phyloP scores from a whole-genome alignment of 2,329 filamentous ascomycete species.

The Aspergillus sp. region DNA sequence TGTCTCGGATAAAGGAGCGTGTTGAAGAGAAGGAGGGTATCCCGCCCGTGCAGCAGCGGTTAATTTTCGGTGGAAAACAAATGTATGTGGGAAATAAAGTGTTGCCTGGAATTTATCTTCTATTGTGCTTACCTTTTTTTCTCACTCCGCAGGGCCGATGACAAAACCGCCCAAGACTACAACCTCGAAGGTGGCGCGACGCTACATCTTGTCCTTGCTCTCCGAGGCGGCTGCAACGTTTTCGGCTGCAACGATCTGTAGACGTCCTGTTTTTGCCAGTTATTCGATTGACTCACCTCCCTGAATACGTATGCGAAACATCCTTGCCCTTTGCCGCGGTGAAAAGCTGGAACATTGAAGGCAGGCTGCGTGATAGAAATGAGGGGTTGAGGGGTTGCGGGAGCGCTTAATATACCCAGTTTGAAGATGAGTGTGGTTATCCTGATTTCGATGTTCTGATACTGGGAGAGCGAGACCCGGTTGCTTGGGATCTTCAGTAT shows the following conservation, averaged over 20 bases:
- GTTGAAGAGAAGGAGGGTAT: constrained; percentile 99
- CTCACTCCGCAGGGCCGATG: constrained; percentile 69
- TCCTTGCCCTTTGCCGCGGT: not conserved
- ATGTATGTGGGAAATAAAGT: constrained; percentile 61
- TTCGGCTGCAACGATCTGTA: constrained; percentile 45
- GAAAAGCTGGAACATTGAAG: not conserved
- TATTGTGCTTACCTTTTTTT: constrained; percentile 1
- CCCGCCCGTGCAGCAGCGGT: constrained; percentile 89
- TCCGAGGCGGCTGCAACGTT: constrained; percentile 67
- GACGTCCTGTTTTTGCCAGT: constrained; percentile 12
- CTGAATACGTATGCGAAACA: not conserved
- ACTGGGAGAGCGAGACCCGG: not conserved
- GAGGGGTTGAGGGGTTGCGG: not conserved
- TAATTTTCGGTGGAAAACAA: constrained; percentile 97
- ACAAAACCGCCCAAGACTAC: constrained; percentile 90
- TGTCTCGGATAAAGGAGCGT: constrained; percentile 95
- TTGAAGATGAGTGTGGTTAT: not conserved
- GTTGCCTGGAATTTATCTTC: not conserved
- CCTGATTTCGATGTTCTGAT: not conserved
- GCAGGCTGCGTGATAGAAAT: not conserved
- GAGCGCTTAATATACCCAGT: constrained; percentile 9
- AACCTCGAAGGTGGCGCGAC: constrained; percentile 88
- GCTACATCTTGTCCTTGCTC: constrained; percentile 89
- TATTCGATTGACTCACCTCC: not conserved
- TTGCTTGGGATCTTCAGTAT: not conserved